These are phyloP conservation scores for Gynandropsis gynandra DNA, from an alignment of 345 rosid genomes.

Conservation along the genomic window DNA sequence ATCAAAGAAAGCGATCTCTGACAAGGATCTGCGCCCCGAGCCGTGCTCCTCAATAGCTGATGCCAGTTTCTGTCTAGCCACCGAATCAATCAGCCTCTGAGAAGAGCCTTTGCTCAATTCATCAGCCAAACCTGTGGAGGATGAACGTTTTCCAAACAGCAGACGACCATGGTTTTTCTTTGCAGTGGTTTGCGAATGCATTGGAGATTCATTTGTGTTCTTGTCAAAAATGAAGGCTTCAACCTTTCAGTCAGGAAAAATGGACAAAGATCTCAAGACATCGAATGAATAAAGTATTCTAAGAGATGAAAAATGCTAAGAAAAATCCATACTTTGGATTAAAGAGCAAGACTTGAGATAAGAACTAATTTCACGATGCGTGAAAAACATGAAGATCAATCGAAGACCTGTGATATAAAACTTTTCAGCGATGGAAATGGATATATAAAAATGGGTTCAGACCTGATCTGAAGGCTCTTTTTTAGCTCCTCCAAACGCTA, in stretches of 20 bases:
- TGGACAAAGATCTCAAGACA: not conserved
- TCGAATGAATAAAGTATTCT: too few species aligned
- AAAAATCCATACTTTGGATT: constrained; percentile 12
- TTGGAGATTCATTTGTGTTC: constrained; percentile 54
- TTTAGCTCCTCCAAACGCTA: constrained; percentile 84
- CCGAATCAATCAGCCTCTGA: constrained; percentile 50
- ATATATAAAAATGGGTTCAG: constrained; percentile 15
- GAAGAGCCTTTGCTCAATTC: constrained; percentile 51
- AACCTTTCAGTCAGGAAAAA: constrained; percentile 40
- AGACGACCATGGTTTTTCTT: constrained; percentile 43
- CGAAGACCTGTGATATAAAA: not conserved
- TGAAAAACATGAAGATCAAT: not conserved
- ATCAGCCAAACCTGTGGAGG: constrained; percentile 42
- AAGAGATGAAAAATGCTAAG: not conserved
- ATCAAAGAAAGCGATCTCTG: constrained; percentile 56
- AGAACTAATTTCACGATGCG: too few species aligned
- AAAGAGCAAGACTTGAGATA: too few species aligned
- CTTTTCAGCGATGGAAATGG: not conserved
- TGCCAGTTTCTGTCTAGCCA: constrained; percentile 61
- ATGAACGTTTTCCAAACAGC: constrained; percentile 44
- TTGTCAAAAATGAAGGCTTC: constrained; percentile 70
- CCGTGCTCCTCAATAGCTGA: constrained; percentile 75
- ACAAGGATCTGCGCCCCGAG: constrained; percentile 85
- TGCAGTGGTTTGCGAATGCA: constrained; percentile 39
- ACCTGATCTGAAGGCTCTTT: constrained; percentile 98